Percentiles rank a stretch among this genome's conserved stretches.
phyloP scores from a whole-genome alignment of 306 rosid genomes.

The Corylus heterophylla region DNA sequence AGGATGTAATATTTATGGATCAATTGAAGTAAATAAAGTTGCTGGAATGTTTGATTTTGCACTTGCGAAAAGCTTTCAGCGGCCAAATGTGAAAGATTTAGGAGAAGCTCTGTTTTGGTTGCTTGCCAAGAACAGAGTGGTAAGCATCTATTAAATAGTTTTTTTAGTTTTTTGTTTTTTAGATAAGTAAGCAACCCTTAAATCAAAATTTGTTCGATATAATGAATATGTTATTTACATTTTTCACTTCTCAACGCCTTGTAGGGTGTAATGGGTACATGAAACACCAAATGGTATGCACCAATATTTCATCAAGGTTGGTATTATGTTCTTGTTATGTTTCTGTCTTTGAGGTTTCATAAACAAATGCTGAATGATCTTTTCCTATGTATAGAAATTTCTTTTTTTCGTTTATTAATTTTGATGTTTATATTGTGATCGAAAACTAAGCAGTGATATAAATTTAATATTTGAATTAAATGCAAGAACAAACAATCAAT shows the following conservation, averaged over 20 bases:
- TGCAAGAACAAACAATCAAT: constrained; percentile 5
- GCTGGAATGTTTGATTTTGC: constrained; percentile 86
- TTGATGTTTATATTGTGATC: neutral
- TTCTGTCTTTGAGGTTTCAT: constrained; percentile 9
- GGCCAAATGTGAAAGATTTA: too few relatives aligned
- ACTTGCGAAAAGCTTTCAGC: constrained; percentile 83
- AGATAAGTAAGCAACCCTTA: neutral
- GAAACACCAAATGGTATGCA: constrained; percentile 59
- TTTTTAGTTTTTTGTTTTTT: neutral
- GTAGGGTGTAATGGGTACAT: constrained; percentile 76
- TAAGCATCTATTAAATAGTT: neutral
- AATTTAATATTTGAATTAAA: neutral
- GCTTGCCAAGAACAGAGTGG: neutral
- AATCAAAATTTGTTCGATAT: neutral
- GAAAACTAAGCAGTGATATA: neutral
- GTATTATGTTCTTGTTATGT: constrained; percentile 28
- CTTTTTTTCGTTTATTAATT: neutral
- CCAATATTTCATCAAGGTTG: constrained; percentile 92
- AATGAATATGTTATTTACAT: constrained; percentile 7
- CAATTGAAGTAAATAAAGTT: constrained; percentile 87
- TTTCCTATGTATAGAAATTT: neutral
- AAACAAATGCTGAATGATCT: constrained; percentile 19
- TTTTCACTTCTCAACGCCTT: constrained; percentile 18
- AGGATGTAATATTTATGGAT: constrained; percentile 87
- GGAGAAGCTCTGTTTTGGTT: too few relatives aligned